These are phyloP conservation scores for Orbilia quercus DNA, from an alignment of 2,329 filamentous ascomycete species.

Conservation along the genomic window DNA sequence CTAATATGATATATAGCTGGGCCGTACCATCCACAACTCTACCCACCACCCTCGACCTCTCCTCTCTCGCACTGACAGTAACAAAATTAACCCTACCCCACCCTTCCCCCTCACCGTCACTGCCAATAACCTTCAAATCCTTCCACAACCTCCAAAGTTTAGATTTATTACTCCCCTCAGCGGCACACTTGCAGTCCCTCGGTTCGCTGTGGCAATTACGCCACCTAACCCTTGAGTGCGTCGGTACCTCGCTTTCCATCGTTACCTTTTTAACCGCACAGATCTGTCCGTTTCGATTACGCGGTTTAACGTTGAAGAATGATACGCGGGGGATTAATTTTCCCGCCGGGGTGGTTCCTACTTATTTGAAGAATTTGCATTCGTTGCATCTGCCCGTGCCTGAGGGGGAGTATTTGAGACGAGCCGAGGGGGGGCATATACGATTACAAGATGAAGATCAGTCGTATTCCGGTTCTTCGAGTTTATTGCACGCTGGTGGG, in stretches of 20 bases:
- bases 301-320: conserved; percentile 15
- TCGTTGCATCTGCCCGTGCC: neutral
- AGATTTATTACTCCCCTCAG: neutral
- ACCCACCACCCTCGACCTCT: neutral
- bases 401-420: neutral
- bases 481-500: no score
- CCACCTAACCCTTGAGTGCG: conserved; percentile 2
- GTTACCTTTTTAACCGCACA: conserved; percentile 11
- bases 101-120: no score
- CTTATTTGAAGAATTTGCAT: conserved; percentile 1
- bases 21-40: conserved; percentile 2
- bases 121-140: neutral
- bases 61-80: conserved; percentile 3
- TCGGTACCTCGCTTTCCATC: neutral
- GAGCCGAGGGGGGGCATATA: no score
- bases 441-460: no score
- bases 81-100: no score
- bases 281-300: conserved; percentile 8
- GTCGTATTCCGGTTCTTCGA: no score
- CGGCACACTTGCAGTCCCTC: neutral
- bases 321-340: neutral
- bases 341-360: neutral
- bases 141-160: conserved; percentile 11
- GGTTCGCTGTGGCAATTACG: conserved; percentile 4
- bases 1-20: conserved; percentile 15